These are phyloP conservation scores for Talinum fruticosum DNA, from an alignment of 148 eudicot species.

Conservation along the genomic window DNA sequence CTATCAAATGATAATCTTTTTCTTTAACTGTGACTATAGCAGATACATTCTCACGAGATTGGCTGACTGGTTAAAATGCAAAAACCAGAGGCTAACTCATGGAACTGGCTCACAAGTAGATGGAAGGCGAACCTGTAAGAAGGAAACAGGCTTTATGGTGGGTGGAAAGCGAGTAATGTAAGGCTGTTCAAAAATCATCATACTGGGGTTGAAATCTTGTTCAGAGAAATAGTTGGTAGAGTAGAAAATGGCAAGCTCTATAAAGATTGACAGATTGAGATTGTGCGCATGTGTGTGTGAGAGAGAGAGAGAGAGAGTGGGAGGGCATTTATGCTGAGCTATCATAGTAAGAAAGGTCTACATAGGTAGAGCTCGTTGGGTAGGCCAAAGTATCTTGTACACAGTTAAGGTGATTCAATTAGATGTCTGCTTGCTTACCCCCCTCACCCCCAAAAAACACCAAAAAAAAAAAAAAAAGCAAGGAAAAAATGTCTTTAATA, in stretches of 20 bases:
- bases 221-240: not conserved
- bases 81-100: not conserved
- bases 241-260: not conserved
- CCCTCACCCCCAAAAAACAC: not conserved
- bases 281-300: no score
- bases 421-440: not conserved
- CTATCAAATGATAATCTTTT: not conserved
- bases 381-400: not conserved
- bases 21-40: not conserved
- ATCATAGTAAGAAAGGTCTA: not conserved
- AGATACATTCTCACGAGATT: not conserved
- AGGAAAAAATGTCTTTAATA: no score
- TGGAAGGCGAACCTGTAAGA: slow-evolving; percentile 2
- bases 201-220: not conserved
- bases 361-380: not conserved
- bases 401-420: not conserved
- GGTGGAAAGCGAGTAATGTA: not conserved
- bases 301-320: not conserved
- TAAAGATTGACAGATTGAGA: no score
- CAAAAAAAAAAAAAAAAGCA: not conserved
- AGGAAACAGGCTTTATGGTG: not conserved
- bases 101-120: not conserved
- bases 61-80: not conserved
- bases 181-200: slow-evolving; percentile 9
- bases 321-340: no score